Conservation (phyloP, 768 basidiomycete species). For the Vishniacozyma victoriae region DNA sequence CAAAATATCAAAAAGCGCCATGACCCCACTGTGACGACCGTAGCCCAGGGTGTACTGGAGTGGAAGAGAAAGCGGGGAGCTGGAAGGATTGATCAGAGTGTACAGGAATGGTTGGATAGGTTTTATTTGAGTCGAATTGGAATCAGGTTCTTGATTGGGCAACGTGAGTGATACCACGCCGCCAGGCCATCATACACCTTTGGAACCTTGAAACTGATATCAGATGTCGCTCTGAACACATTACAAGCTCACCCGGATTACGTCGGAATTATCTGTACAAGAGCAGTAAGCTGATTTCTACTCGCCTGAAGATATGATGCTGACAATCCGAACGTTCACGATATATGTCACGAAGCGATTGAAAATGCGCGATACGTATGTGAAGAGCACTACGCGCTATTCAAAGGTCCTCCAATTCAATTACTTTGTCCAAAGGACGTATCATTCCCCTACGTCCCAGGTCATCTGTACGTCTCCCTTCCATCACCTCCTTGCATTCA, state of each 20-base stretch:
- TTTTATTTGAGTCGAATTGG: constrained; percentile 80
- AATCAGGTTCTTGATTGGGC: constrained; percentile 93
- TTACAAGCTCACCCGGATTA: constrained; percentile 81
- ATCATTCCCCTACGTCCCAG: constrained; percentile 89
- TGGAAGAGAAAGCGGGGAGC: constrained; percentile 77
- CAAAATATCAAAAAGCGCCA: constrained; percentile 88
- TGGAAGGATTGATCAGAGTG: constrained; percentile 54
- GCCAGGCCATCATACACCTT: background rate
- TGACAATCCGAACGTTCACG: constrained; percentile 70
- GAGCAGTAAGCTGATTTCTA: constrained; percentile 58
- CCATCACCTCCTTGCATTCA: constrained; percentile 1
- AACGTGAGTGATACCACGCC: constrained; percentile 57
- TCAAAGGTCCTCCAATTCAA: constrained; percentile 91
- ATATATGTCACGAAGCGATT: constrained; percentile 96
- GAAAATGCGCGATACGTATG: constrained; percentile 83
- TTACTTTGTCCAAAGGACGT: constrained; percentile 86
- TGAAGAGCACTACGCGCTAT: constrained; percentile 90
- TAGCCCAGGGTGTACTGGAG: constrained; percentile 85
- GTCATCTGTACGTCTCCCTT: constrained; percentile 58
- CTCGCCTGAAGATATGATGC: background rate
- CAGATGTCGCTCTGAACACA: constrained; percentile 91
- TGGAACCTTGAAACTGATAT: background rate
- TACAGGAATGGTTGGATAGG: constrained; percentile 92
- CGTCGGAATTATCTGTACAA: constrained; percentile 95
- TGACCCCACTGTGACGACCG: constrained; percentile 95